Conservation (phyloP, 2,329 filamentous ascomycete genomes). For the Colletotrichum destructivum region DNA sequence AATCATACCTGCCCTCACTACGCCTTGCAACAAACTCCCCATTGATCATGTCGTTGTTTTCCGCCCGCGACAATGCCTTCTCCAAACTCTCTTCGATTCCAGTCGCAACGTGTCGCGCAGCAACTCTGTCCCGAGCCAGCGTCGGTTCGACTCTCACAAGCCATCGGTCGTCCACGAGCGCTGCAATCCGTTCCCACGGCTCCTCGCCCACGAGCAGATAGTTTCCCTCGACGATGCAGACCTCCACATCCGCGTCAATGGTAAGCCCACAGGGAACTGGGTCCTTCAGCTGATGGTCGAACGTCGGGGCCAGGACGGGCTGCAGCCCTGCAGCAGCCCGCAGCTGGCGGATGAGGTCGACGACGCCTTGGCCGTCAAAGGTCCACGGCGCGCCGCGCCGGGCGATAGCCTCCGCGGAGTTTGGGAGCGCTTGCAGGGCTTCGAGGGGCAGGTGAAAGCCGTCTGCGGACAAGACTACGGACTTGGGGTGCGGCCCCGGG, state of each 20-base stretch:
- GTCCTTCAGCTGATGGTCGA: constrained; percentile 66
- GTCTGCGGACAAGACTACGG: constrained; percentile 43
- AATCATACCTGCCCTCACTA: constrained; percentile 47
- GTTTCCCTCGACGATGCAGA: constrained; percentile 63
- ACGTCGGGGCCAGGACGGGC: constrained; percentile 57
- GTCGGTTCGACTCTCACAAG: constrained; percentile 48
- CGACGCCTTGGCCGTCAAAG: constrained; percentile 48
- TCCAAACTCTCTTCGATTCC: constrained; percentile 49
- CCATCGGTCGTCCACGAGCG: constrained; percentile 62
- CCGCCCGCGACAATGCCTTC: constrained; percentile 45
- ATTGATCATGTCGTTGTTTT: constrained; percentile 51
- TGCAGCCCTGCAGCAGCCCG: constrained; percentile 33
- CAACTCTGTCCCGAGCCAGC: constrained; percentile 46
- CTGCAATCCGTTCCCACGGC: constrained; percentile 61
- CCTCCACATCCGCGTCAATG: constrained; percentile 23
- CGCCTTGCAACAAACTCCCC: constrained; percentile 43
- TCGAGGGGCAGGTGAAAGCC: constrained; percentile 50
- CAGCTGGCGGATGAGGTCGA: constrained; percentile 45
- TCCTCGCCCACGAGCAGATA: constrained; percentile 62
- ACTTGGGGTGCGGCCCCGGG: constrained; percentile 23
- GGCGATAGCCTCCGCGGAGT: constrained; percentile 46
- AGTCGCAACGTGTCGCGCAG: constrained; percentile 46
- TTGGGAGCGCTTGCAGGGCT: constrained; percentile 42
- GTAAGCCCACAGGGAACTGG: constrained; percentile 49
- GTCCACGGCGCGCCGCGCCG: constrained; percentile 52